These are phyloP conservation scores for Suillus discolor DNA, from an alignment of 768 basidiomycete genomes.

Conservation along the genomic window DNA sequence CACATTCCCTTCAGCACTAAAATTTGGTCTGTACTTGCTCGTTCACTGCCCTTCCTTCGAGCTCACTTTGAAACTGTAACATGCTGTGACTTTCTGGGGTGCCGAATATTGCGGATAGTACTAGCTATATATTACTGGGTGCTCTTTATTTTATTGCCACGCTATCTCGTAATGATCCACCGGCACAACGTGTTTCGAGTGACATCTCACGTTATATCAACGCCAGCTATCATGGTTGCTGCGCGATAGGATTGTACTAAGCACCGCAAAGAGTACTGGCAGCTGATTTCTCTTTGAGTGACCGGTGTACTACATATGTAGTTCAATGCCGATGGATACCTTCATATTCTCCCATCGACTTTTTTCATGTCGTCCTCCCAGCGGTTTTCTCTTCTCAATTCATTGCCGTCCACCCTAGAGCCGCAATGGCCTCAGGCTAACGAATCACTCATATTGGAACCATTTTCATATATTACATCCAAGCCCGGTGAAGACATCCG, in stretches of 20 bases:
- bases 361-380: slow-evolving; percentile 3
- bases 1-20: no score
- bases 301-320: slow-evolving; percentile 2
- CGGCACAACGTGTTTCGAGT: neutral
- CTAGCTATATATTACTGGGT: no score
- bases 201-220: neutral
- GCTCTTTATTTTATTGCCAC: no score
- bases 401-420: neutral
- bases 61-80: no score
- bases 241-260: no score
- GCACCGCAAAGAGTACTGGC: neutral
- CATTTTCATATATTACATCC: slow-evolving; percentile 80
- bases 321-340: neutral
- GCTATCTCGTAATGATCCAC: neutral
- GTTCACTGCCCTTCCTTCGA: no score
- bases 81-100: no score
- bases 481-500: slow-evolving; percentile 95
- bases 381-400: neutral
- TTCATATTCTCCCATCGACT: neutral
- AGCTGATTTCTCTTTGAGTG: slow-evolving; percentile 14
- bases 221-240: neutral
- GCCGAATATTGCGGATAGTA: no score
- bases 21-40: no score
- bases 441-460: slow-evolving; percentile 65
- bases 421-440: slow-evolving; percentile 38